phyloP scores from a whole-genome alignment of 2,329 filamentous ascomycete species.

The Nemania sp. region DNA sequence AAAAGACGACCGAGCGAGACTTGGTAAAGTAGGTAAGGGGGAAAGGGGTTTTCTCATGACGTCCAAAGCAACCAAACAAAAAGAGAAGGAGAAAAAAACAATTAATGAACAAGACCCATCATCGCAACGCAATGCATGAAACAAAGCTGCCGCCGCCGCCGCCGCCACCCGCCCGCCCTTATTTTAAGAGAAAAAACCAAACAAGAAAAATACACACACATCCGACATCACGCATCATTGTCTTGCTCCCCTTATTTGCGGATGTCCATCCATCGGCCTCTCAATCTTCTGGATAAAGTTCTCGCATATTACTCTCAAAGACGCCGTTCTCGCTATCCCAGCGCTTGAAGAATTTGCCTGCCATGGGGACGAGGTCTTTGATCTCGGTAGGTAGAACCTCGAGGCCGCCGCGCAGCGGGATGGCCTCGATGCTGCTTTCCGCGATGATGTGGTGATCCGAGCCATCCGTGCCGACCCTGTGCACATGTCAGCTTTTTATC shows the following conservation, averaged over 20 bases:
- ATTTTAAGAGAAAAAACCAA: no score
- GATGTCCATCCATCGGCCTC: neutral
- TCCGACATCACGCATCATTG: no score
- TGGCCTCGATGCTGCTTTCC: conserved; percentile 77
- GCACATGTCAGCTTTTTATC: conserved; percentile 10
- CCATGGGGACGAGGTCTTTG: conserved; percentile 65
- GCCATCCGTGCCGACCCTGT: conserved; percentile 55
- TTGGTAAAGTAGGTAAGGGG: no score
- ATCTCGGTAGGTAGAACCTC: conserved; percentile 40
- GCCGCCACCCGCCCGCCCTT: no score
- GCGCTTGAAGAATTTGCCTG: conserved; percentile 86
- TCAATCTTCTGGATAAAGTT: conserved; percentile 87
- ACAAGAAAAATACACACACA: no score
- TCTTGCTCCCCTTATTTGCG: no score
- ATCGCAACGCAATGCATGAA: neutral
- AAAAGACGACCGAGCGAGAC: no score
- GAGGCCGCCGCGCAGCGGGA: conserved; percentile 43
- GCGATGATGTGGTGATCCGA: conserved; percentile 73
- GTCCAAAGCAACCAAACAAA: no score
- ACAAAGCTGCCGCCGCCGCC: neutral
- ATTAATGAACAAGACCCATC: neutral
- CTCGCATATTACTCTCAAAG: conserved; percentile 81
- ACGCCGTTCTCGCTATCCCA: conserved; percentile 69
- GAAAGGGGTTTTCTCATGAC: no score
- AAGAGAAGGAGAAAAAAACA: no score